Conservation (phyloP, 1,284 basidiomycete species). For the Cystobasidium sp. region DNA sequence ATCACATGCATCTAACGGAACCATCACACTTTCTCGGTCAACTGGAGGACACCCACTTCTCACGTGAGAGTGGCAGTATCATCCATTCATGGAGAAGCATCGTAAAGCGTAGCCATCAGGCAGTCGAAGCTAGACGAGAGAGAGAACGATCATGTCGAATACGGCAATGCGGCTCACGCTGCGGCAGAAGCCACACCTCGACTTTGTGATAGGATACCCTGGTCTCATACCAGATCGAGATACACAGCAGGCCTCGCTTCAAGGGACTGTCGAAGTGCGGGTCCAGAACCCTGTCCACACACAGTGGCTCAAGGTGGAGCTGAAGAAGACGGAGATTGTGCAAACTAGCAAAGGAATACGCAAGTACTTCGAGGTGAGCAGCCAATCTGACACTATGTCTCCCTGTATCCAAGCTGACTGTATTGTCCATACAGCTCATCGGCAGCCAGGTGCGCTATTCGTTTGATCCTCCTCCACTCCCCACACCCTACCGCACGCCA, state of each 20-base stretch:
- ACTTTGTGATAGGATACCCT: slow-evolving; percentile 39
- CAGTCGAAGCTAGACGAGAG: background rate
- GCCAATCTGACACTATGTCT: background rate
- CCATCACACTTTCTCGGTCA: too few species aligned
- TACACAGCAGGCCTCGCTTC: slow-evolving; percentile 13
- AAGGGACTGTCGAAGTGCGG: slow-evolving; percentile 41
- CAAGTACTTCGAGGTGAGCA: slow-evolving; percentile 40
- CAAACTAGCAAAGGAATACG: slow-evolving; percentile 32
- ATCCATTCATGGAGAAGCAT: background rate
- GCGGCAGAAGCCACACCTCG: slow-evolving; percentile 36
- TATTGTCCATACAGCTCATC: slow-evolving; percentile 26
- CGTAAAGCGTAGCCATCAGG: slow-evolving; percentile 4
- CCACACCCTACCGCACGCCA: background rate
- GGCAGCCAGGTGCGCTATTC: slow-evolving; percentile 27
- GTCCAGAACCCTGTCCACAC: slow-evolving; percentile 13
- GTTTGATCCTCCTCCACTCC: background rate
- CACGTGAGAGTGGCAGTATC: too few species aligned
- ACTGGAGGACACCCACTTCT: too few species aligned
- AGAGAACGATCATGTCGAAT: slow-evolving; percentile 17
- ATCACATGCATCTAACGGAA: too few species aligned
- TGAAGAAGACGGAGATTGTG: slow-evolving; percentile 43
- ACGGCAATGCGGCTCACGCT: slow-evolving; percentile 30
- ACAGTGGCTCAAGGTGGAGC: slow-evolving; percentile 39
- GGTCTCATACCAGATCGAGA: slow-evolving; percentile 23
- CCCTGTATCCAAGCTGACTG: background rate